Evolutionary conservation across 2,329 filamentous ascomycete genomes (phyloP), one percentile per base, ranked within the genome.

Genomic region (Metarhizium robertsii): DNA sequence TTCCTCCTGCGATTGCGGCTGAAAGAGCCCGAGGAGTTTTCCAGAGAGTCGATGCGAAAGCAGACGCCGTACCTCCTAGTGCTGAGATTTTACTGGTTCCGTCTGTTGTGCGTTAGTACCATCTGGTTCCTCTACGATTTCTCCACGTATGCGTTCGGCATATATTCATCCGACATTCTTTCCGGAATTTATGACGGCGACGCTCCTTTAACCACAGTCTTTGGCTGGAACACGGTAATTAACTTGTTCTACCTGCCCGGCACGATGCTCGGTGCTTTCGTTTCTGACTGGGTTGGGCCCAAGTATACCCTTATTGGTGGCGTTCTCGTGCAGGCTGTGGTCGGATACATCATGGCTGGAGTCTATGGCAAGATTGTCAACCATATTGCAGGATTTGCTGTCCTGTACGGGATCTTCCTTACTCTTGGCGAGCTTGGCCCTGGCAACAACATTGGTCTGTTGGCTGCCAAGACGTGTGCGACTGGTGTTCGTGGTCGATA

Each of bases 101-200:
- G 89, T 20, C 74, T 95, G n/a, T 64, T 80, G 1, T 71, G 86
- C 20, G 87, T 94, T 54, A 83, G 81, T 59, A 62, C 85, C 25
- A 88, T 95, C 65, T 95, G 90, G 90, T 94, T 94, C 70, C 80
- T 92, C 59, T 95, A 91, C 67, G 84, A 91, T 94, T 95, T 96
- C 71, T 89, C 86, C 2, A 75, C 84, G 2, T 96, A 96, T 68
- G 86, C 87, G 0, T 96, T 96, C 67, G 80, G 87, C 53, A 90
- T 96, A 64, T 96, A 94, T 73, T 88, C 87, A 0, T 85, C 86
- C 1, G 80, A 84, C 1, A 92, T 95, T 64, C 73, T 95, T 0
- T 69, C 74, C 43, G 84, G 82, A 57, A 79, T 90, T 32, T 83
- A 86, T 46, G 80, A 82, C 10, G 65, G 75, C 0, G 63, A 67